A percentile compares a stretch with the other conserved stretches of the same genome.
These are phyloP conservation scores for Apiotrichum montevideense DNA, from an alignment of 1,284 basidiomycete species.

Conservation along the genomic window DNA sequence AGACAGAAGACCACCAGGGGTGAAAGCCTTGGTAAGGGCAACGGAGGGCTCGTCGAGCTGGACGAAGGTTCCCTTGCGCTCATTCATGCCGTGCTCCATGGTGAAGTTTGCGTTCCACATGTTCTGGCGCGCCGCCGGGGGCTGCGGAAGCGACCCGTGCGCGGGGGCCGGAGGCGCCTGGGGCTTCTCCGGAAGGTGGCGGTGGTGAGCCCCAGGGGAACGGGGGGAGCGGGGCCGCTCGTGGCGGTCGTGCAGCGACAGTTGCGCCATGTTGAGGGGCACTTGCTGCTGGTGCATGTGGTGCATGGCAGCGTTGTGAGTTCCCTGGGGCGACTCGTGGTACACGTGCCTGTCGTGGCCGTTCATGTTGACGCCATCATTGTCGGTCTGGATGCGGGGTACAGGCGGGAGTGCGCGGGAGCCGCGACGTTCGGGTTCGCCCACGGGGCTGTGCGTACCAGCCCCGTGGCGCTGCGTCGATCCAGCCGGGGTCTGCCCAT, in stretches of 20 bases:
- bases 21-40: constrained; percentile 84
- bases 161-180: neutral
- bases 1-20: constrained; percentile 87
- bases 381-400: constrained; percentile 6
- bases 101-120: constrained; percentile 83
- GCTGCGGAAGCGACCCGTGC: constrained; percentile 49
- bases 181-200: constrained; percentile 17
- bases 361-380: neutral
- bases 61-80: constrained; percentile 56
- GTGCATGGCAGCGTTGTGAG: neutral
- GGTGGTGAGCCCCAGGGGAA: constrained; percentile 15
- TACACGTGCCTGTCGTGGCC: constrained; percentile 7
- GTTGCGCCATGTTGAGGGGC: neutral
- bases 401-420: constrained; percentile 26
- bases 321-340: neutral
- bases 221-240: constrained; percentile 10
- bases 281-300: too few relatives aligned
- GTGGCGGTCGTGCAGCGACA: constrained; percentile 7
- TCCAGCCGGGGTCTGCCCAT: neutral
- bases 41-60: constrained; percentile 68
- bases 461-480: neutral
- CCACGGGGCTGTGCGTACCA: neutral
- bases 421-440: constrained; percentile 1
- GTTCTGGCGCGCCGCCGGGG: constrained; percentile 40
- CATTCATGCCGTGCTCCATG: constrained; percentile 52